A percentile compares a stretch with the other conserved stretches of the same genome.
Conservation (phyloP, 2,329 filamentous ascomycete species). For the Lithohypha guttulata region DNA sequence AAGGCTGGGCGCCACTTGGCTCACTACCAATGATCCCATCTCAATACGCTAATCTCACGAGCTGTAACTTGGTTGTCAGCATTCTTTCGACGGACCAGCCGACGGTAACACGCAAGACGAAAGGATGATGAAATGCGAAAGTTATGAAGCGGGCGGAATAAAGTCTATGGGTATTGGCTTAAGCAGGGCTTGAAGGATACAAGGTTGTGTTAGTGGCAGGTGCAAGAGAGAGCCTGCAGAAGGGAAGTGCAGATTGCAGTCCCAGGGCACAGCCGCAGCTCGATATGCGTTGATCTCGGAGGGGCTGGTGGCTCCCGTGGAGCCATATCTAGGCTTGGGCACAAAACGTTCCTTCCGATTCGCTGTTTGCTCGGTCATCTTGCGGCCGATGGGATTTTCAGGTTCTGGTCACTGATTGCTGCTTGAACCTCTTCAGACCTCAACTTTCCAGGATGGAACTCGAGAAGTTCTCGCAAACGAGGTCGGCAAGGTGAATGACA, state of each 20-base stretch:
- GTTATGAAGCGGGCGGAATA: background rate
- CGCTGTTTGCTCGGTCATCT: background rate
- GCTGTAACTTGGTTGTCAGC: slow-evolving; percentile 13
- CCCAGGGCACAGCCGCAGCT: slow-evolving; percentile 4
- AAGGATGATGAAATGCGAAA: background rate
- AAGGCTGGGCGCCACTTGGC: slow-evolving; percentile 64
- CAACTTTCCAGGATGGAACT: too few relatives aligned
- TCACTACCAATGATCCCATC: slow-evolving; percentile 52
- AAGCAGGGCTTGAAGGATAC: slow-evolving; percentile 5
- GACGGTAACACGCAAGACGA: background rate
- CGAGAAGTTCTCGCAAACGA: too few relatives aligned
- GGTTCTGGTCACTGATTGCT: too few relatives aligned
- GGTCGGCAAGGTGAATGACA: too few relatives aligned
- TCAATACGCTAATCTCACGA: slow-evolving; percentile 28
- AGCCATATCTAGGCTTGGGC: too few relatives aligned
- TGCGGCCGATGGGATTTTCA: too few relatives aligned
- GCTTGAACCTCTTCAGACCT: too few relatives aligned
- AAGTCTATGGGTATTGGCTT: background rate
- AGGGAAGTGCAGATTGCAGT: too few relatives aligned
- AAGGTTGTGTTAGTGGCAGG: slow-evolving; percentile 8
- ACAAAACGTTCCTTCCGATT: background rate
- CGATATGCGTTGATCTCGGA: slow-evolving; percentile 6
- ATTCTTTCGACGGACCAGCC: slow-evolving; percentile 9
- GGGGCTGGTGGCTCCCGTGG: slow-evolving; percentile 4
- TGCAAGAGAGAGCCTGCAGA: slow-evolving; percentile 2